Evolutionary conservation across 73 alveolate species (phyloP), one percentile per base, ranked within the genome.

Genomic region (Strombidium stylifer): DNA sequence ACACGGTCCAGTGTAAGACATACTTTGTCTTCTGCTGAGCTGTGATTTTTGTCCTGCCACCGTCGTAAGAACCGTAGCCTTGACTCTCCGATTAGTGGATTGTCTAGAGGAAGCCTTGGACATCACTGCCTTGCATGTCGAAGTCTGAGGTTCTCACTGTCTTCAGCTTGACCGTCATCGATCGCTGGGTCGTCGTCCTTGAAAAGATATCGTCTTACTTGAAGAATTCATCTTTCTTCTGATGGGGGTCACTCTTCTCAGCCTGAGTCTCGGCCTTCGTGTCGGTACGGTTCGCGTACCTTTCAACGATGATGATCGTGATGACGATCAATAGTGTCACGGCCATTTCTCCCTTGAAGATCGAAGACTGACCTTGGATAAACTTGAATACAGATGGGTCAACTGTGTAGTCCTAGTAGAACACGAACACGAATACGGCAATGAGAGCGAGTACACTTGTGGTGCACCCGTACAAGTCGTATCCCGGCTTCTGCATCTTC

Each of bases 401-500:
- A 35, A 85, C 89, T 53, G 85, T 96, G 96, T 91, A 84, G 39
- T 70, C 53, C 1, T 95, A 83, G 65, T 91, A 94, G 56, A 87
- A 91, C 57, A 87, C 85, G 44, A 94, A 86, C 32, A 94, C 67
- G 75, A 81, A 94, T 28, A 94, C 69, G 49, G 90, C 66, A 12
- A 89, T 74, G 26, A 88, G 37, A 21, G 85, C 55, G 55, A 84
- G 75, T 69, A 74, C 49, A 7, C 82, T 62, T 25, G 94, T 91
- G 41, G 85, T 77, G 30, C 62, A 55, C 19, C 86, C 76, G 81
- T 94, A 94, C 23, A 87, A 59, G 73, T 94, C 99, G 52, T 84
- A 78, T 34, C 99, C 99, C 2, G 99, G 99, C 76, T 94, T 94
- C 69, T 92, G 87, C 64, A 88, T 90, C 65, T 88, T 92, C 15